These are phyloP conservation scores for Zarea fungicola DNA, from an alignment of 2,329 filamentous ascomycete genomes.

Conservation along the genomic window DNA sequence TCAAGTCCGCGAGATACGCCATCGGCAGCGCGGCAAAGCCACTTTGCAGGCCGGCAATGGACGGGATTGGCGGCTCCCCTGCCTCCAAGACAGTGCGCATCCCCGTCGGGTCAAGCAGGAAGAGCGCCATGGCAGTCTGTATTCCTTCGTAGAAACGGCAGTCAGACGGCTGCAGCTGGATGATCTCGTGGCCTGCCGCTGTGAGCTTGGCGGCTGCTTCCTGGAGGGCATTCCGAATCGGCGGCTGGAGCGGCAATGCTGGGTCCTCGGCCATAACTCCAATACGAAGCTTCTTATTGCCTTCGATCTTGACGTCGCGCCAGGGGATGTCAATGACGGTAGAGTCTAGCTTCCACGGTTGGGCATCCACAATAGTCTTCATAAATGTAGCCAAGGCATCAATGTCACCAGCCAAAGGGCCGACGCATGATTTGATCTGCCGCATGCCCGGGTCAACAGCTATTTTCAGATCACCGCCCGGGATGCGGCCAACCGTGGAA, in stretches of 20 bases:
- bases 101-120: neutral
- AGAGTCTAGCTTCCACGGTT: conserved; percentile 42
- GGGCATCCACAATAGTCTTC: conserved; percentile 31
- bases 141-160: conserved; percentile 16
- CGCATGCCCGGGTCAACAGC: conserved; percentile 11
- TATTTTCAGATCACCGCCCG: conserved; percentile 23
- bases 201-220: conserved; percentile 33
- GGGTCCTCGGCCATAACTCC: conserved; percentile 44
- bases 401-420: conserved; percentile 37
- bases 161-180: conserved; percentile 26
- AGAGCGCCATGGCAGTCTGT: neutral
- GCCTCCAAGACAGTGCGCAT: conserved; percentile 6
- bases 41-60: neutral
- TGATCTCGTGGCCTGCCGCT: conserved; percentile 39
- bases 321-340: conserved; percentile 40
- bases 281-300: conserved; percentile 32
- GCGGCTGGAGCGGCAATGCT: conserved; percentile 44
- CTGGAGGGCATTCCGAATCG: conserved; percentile 40
- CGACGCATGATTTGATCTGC: conserved; percentile 33
- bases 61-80: conserved; percentile 14
- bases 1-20: conserved; percentile 10
- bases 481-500: conserved; percentile 53
- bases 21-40: conserved; percentile 1
- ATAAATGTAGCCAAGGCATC: conserved; percentile 37
- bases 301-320: conserved; percentile 26